Evolutionary conservation across 2,329 filamentous ascomycete genomes (phyloP), one percentile per base, ranked within the genome.

Genomic region (Fusarium pseudoanthophilum): DNA sequence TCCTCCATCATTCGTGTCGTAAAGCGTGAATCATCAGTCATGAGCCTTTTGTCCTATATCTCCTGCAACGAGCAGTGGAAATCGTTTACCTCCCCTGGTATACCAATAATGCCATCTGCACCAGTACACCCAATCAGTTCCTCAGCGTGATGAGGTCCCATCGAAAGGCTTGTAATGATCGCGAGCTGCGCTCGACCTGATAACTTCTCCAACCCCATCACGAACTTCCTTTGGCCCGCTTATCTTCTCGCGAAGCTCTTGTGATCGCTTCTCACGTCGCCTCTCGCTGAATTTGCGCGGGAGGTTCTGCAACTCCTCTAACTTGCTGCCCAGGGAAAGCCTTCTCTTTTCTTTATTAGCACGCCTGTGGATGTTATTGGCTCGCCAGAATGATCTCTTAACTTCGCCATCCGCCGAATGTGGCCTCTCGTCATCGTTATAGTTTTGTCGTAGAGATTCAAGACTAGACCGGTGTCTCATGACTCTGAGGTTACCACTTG

Each of bases 401-500:
- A 67, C 40, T 18, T 76, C 75, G 7, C 67, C 71, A 24, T 76
- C 75, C 14, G 71, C 82, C 11, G 82, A 84, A 30, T 81, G 83
- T 4, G 84, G 82, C 16, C 84, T 80, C 8, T 73, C 73, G 24
- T 74, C 73, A n/a, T 73, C 67, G 21, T 69, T 70, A 43, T 69
- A 77, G 24, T 63, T 73, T 58, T 65, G 67, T 39, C 74, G 73
- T 37, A 87, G 69, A 5, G 85, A 86, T 42, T 86, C 84, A 26
- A 82, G 69, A 72, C 87, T 90, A 37, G 83, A 82, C 11, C 85
- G 84, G 61, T 87, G 85, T 70, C 84, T 85, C 80, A 91, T 87
- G 2, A 92, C 89, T 18, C 88, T 84, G 58, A 92, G 79, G 69
- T 87, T 91, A 4, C 90, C 90, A 73, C 89, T 91, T 9, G 87